phyloP scores from a whole-genome alignment of 2,329 filamentous ascomycete genomes.

The Pezicula neosporulosa region DNA sequence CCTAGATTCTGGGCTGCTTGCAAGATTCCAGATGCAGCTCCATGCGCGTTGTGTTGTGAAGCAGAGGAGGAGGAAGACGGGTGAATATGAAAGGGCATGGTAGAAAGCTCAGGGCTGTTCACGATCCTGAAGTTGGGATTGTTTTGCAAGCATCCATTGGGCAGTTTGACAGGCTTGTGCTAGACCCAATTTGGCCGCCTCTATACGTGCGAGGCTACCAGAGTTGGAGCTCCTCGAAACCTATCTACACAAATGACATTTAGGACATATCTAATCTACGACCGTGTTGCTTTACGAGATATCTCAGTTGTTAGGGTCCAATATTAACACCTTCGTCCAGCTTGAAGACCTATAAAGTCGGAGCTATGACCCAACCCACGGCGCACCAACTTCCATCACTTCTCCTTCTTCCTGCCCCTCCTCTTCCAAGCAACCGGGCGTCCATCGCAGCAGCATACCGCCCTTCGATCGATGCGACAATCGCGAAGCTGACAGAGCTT shows the following conservation, averaged over 20 bases:
- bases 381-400: background rate
- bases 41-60: conserved; percentile 18
- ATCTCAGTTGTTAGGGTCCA: no score
- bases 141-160: no score
- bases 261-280: no score
- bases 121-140: no score
- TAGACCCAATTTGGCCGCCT: no score
- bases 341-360: no score
- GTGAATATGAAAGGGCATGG: conserved; percentile 21
- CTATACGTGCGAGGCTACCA: no score
- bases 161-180: no score
- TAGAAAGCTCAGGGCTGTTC: background rate
- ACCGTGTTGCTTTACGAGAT: no score
- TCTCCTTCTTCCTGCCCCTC: background rate
- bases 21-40: conserved; percentile 21
- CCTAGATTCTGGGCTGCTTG: conserved; percentile 27
- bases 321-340: no score
- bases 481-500: background rate
- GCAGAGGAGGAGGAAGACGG: conserved; percentile 15
- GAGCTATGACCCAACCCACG: background rate
- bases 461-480: background rate
- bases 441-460: background rate
- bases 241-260: no score
- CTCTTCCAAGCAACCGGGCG: background rate
- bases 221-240: no score